These are phyloP conservation scores for Neurospora discreta DNA, from an alignment of 495 filamentous ascomycete genomes.

Conservation along the genomic window DNA sequence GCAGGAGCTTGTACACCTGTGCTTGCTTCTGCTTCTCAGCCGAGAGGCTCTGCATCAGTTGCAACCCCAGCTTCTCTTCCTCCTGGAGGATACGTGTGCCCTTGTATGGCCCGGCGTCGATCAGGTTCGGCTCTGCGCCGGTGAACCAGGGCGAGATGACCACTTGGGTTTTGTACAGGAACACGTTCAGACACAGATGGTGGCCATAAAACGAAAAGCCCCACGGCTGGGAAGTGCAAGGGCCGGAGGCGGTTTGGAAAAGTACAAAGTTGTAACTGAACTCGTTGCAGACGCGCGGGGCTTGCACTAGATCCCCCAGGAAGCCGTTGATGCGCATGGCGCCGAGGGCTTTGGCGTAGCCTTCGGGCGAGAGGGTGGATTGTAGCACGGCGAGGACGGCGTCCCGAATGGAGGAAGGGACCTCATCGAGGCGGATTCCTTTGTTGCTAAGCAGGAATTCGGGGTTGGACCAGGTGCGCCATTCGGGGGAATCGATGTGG, in stretches of 20 bases:
- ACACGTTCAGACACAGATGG: slow-evolving; percentile 59
- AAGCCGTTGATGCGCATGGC: slow-evolving; percentile 73
- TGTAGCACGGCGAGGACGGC: slow-evolving; percentile 44
- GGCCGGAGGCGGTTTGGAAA: slow-evolving; percentile 37
- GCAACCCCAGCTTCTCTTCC: slow-evolving; percentile 52
- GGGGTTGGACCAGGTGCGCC: slow-evolving; percentile 67
- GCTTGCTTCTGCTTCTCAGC: slow-evolving; percentile 38
- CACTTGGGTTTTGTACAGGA: slow-evolving; percentile 49
- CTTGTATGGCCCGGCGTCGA: slow-evolving; percentile 49
- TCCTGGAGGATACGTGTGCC: slow-evolving; percentile 53
- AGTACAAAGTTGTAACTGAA: slow-evolving; percentile 61
- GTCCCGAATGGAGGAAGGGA: slow-evolving; percentile 28
- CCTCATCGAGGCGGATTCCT: slow-evolving; percentile 56
- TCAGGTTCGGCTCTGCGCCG: slow-evolving; percentile 64
- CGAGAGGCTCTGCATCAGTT: slow-evolving; percentile 55
- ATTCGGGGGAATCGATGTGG: slow-evolving; percentile 59
- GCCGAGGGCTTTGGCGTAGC: slow-evolving; percentile 56
- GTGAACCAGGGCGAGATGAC: slow-evolving; percentile 61
- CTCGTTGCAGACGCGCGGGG: slow-evolving; percentile 55
- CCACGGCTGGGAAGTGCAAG: slow-evolving; percentile 46
- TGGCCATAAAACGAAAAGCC: slow-evolving; percentile 69
- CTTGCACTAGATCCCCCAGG: slow-evolving; percentile 55
- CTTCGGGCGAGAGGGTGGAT: slow-evolving; percentile 50
- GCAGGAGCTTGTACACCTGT: slow-evolving; percentile 42
- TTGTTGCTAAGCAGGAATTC: slow-evolving; percentile 54